Base-by-base conservation (phyloP, 1,284 basidiomycete genomes). In the Rhodotorula sp. region DNA sequence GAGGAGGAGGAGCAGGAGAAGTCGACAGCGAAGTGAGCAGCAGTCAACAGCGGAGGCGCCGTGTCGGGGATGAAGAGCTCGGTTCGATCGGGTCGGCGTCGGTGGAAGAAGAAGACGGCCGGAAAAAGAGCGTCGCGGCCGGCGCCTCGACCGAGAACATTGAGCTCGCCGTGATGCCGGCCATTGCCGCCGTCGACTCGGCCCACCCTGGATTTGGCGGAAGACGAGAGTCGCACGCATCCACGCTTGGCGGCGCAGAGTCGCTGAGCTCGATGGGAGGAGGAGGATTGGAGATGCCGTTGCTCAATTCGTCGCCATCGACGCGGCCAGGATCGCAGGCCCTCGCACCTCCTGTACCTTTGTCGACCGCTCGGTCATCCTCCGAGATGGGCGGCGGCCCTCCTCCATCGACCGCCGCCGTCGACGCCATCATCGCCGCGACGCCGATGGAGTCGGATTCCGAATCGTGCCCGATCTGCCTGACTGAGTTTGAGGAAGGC, bases 391-490 rank as follows among this genome's bases (percentile, higher is more conserved):
- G 26, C 46, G 39, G 23, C 59, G 52, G 18, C 43, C 29, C 43
- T n/a, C 52, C 56, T 10, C 26, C 18, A 10, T 34, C 29, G 39
- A 57, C 46, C 12, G 52, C 62, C 23, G 60, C 60, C 8, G 68
- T 75, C 34, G 75, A 78, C 20, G 65, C 64, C n/a, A 34, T 31
- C 39, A 52, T 66, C 49, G 58, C 58, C 34, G 43, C 20, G 0
- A 29, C 59, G 1, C 39, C 52, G 8, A 58, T 21, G 15, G 69
- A 89, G 20, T 86, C 87, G 54, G 62, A 59, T 3, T 46, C 52
- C 23, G 49, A 92, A 80, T 92, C 90, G 34, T 97, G 93, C 82
- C 93, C 94, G 10, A 97, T 97, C 74, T 97, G 94, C 80, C 90
- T 96, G 71, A 85, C 92, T 54, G 93, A 95, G 78, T 97, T 97